phyloP scores from a whole-genome alignment of 257 asterid species.

The Nicotiana paniculata region DNA sequence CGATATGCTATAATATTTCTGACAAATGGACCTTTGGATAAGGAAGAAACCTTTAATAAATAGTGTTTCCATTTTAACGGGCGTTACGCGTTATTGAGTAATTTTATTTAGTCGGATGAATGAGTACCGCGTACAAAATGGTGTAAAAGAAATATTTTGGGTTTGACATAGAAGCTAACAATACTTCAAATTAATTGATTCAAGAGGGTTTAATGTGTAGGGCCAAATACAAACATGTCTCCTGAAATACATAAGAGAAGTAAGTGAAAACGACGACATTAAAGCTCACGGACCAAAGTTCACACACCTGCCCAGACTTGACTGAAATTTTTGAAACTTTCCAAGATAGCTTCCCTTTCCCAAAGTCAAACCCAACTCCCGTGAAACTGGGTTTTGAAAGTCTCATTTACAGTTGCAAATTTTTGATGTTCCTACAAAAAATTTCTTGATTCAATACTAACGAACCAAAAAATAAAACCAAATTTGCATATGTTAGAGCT shows the following conservation, averaged over 20 bases:
- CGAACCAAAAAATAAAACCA: background rate
- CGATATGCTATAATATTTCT: too few relatives aligned
- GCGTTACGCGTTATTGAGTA: too few relatives aligned
- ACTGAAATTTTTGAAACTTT: background rate
- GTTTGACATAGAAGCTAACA: too few relatives aligned
- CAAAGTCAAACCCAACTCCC: constrained; percentile 3
- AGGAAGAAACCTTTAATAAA: too few relatives aligned
- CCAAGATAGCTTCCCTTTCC: background rate
- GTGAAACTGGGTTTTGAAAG: constrained; percentile 13
- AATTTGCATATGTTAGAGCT: background rate
- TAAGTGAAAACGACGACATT: background rate
- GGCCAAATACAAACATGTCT: constrained; percentile 3
- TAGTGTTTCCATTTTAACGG: too few relatives aligned
- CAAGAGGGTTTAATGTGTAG: background rate
- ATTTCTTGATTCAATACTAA: too few relatives aligned
- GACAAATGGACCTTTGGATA: too few relatives aligned
- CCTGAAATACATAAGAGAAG: background rate
- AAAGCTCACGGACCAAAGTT: constrained; percentile 6
- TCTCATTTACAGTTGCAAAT: background rate
- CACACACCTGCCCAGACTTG: background rate
- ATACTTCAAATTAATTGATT: background rate
- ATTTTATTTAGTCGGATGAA: too few relatives aligned
- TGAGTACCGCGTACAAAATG: too few relatives aligned
- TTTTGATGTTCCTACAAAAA: background rate
- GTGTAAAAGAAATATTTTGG: too few relatives aligned